phyloP scores from a whole-genome alignment of 805 yeast species.

The Ogataea henricii region DNA sequence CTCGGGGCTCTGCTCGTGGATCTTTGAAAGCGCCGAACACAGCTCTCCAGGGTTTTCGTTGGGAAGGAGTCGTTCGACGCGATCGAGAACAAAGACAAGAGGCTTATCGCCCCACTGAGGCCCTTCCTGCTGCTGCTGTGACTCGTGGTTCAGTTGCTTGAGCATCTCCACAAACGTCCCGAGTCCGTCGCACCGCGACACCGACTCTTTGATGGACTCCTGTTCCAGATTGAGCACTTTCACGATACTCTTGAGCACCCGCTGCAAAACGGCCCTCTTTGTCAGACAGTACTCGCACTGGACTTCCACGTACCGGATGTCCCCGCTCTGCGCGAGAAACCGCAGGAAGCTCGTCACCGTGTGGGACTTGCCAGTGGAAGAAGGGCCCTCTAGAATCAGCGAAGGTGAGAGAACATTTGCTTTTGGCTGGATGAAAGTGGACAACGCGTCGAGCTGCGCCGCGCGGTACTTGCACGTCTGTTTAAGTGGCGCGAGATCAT shows the following conservation, averaged over 20 bases:
- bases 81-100: constrained; percentile 49
- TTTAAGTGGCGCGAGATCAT: constrained; percentile 3
- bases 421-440: constrained; percentile 38
- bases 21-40: constrained; percentile 40
- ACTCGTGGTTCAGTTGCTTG: constrained; percentile 35
- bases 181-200: constrained; percentile 43
- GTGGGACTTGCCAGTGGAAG: constrained; percentile 50
- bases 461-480: constrained; percentile 30
- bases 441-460: constrained; percentile 38
- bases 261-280: constrained; percentile 42
- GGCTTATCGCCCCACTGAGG: constrained; percentile 25
- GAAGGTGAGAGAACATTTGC: constrained; percentile 36
- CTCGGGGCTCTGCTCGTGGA: constrained; percentile 44
- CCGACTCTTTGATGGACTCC: constrained; percentile 16
- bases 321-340: constrained; percentile 16
- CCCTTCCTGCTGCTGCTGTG: not conserved
- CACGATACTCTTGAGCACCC: constrained; percentile 38
- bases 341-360: constrained; percentile 38
- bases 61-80: constrained; percentile 43
- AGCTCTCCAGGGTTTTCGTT: constrained; percentile 38
- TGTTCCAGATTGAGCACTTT: constrained; percentile 7
- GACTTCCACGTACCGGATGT: constrained; percentile 35
- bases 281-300: constrained; percentile 50
- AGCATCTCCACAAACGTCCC: constrained; percentile 42
- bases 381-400: constrained; percentile 49